Evolutionary conservation across 1,284 basidiomycete genomes (phyloP).

Genomic region (Leucoagaricus sp.): DNA sequence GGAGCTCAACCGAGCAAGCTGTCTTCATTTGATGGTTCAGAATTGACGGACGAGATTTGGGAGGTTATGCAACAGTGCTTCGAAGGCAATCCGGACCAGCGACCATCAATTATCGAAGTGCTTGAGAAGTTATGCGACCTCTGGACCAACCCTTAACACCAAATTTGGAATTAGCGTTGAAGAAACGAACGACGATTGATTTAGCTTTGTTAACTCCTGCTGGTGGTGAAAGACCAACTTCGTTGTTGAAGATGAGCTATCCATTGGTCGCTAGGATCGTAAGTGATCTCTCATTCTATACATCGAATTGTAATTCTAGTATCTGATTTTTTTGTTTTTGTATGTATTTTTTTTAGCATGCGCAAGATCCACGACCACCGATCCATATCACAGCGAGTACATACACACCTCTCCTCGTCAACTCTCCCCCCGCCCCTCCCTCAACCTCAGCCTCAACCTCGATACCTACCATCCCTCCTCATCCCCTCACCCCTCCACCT

Average conservation of each 20-base stretch:
- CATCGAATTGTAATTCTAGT: background rate
- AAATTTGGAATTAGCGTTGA: slow-evolving; percentile 19
- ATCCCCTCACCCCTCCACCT: slow-evolving; percentile 1
- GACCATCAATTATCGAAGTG: background rate
- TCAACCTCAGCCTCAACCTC: background rate
- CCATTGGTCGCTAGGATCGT: slow-evolving; percentile 37
- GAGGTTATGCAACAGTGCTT: background rate
- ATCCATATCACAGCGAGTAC: slow-evolving; percentile 26
- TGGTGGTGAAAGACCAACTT: too few relatives aligned
- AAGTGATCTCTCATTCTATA: slow-evolving; percentile 19
- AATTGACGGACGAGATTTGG: slow-evolving; percentile 3
- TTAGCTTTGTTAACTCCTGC: slow-evolving; percentile 21
- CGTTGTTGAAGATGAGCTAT: slow-evolving; percentile 22
- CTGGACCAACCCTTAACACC: too few relatives aligned
- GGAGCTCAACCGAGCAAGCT: background rate
- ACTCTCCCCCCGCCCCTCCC: slow-evolving; percentile 3
- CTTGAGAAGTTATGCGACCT: too few relatives aligned
- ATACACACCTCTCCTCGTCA: slow-evolving; percentile 10
- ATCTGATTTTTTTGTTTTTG: background rate
- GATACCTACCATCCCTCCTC: slow-evolving; percentile 2
- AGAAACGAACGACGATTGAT: slow-evolving; percentile 18
- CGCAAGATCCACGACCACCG: slow-evolving; percentile 24
- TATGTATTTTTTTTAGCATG: slow-evolving; percentile 20
- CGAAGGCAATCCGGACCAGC: background rate
- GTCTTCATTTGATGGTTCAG: background rate